Conservation (phyloP, 2,329 filamentous ascomycete species). For the Trichoderma hamatum region DNA sequence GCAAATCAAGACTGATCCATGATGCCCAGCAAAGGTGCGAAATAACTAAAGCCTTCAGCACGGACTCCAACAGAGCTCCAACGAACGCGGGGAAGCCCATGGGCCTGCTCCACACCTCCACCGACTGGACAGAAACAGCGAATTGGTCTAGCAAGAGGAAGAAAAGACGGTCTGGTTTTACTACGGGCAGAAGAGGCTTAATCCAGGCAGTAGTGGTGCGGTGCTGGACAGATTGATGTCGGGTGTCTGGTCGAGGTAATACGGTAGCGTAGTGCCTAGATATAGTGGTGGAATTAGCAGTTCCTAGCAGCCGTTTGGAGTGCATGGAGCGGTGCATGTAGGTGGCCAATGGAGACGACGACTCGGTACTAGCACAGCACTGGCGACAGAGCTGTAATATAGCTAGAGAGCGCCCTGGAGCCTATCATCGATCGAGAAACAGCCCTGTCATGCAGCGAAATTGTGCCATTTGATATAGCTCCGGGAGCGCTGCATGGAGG, state of each 20-base stretch:
- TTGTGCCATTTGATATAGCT: constrained; percentile 17
- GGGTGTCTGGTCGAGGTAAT: neutral
- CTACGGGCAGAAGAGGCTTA: neutral
- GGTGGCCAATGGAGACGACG: neutral
- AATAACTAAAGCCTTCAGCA: neutral
- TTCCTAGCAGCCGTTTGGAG: neutral
- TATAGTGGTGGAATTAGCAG: neutral
- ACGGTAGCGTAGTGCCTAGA: neutral
- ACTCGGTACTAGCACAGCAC: neutral
- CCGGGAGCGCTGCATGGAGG: constrained; percentile 3
- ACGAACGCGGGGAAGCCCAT: constrained; percentile 18
- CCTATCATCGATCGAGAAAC: neutral
- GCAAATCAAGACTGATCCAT: constrained; percentile 5
- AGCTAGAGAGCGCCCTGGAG: neutral
- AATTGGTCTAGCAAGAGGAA: neutral
- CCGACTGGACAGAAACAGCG: neutral
- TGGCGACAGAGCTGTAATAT: neutral
- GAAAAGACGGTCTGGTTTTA: neutral
- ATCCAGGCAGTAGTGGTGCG: neutral
- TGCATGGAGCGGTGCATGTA: neutral
- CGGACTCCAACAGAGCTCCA: neutral
- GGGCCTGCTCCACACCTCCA: constrained; percentile 9
- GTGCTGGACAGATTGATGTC: neutral
- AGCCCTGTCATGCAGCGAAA: constrained; percentile 6
- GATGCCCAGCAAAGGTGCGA: neutral